Evolutionary conservation across 257 asterid genomes (phyloP), one percentile per base, ranked within the genome.

Genomic region (Ligustrum vulgare): DNA sequence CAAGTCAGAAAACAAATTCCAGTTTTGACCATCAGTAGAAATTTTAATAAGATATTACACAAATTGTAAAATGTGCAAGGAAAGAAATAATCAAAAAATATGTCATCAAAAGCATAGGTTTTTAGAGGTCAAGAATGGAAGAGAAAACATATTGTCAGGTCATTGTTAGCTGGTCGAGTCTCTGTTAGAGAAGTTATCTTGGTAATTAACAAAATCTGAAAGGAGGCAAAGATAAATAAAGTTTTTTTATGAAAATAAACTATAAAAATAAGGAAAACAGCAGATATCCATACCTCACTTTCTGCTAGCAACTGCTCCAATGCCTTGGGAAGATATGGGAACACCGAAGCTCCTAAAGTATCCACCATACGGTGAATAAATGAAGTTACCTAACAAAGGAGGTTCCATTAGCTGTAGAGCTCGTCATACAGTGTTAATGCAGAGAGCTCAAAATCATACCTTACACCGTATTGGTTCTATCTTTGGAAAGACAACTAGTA

Each of bases 281-380:
- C 56, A 70, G 76, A 78, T 37, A 34, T 49, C 37, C 58, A 80
- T 88, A 95, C 99, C 98, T 95, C 96, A 74, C 94, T 91, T 78
- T 90, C 98, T 12, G 90, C 82, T 28, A 95, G 92, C 86, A 95
- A 86, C 86, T 90, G 96, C 76, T 88, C 96, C 80, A 95, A 82
- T 60, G 96, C 97, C 86, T 90, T 93, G 1, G 97, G 98, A 70
- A 95, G 99, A 82, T 83, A 87, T 0, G 99, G 97, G 82, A 95
- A 95, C 67, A 95, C 93, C 13, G 93, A 89, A 66, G 86, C 82
- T 64, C 99, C 99, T 67, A 95, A 81, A 49, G 90, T 93, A 70
- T 95, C 97, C 83, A 93, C 97, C 98, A 95, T 95, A 51, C 99
- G 98, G 80, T 95, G 98, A 83, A 95, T 85, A 80, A 91, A 95